phyloP scores from a whole-genome alignment of 2,329 filamentous ascomycete genomes.

The Byssoonygena ceratinophila region DNA sequence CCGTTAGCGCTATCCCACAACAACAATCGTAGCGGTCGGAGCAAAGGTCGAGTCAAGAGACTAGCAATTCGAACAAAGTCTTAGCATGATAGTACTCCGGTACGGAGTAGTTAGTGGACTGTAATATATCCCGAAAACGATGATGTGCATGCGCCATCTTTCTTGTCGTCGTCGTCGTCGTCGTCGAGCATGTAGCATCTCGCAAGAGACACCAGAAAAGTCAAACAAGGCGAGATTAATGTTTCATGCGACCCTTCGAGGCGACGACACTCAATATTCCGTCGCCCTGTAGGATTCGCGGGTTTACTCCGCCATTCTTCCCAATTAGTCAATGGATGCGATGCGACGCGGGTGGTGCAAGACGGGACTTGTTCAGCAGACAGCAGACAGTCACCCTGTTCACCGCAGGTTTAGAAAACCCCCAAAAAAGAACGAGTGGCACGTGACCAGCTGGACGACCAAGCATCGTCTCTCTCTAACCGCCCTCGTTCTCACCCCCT shows the following conservation, averaged over 20 bases:
- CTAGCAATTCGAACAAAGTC: too few species aligned
- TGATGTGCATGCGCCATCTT: too few species aligned
- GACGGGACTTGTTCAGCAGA: not conserved
- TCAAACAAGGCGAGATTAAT: not conserved
- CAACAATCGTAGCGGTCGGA: not conserved
- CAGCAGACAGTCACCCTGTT: not conserved
- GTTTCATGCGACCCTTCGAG: not conserved
- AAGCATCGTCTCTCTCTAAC: conserved; percentile 6
- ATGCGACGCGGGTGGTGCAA: too few species aligned
- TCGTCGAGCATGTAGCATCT: not conserved
- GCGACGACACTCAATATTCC: not conserved
- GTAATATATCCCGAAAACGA: too few species aligned
- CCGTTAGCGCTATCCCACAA: not conserved
- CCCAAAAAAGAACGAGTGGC: not conserved
- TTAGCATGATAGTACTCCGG: not conserved
- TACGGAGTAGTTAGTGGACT: too few species aligned
- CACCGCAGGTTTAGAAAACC: not conserved
- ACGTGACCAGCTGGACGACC: not conserved
- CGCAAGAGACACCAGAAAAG: not conserved
- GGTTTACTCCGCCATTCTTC: not conserved
- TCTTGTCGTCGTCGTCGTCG: too few species aligned
- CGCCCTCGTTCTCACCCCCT: not conserved
- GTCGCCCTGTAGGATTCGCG: not conserved
- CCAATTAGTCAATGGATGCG: too few species aligned
- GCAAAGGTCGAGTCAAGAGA: not conserved